Base-by-base conservation (phyloP, 805 yeast species). In the Hagleromyces aurorensis region DNA sequence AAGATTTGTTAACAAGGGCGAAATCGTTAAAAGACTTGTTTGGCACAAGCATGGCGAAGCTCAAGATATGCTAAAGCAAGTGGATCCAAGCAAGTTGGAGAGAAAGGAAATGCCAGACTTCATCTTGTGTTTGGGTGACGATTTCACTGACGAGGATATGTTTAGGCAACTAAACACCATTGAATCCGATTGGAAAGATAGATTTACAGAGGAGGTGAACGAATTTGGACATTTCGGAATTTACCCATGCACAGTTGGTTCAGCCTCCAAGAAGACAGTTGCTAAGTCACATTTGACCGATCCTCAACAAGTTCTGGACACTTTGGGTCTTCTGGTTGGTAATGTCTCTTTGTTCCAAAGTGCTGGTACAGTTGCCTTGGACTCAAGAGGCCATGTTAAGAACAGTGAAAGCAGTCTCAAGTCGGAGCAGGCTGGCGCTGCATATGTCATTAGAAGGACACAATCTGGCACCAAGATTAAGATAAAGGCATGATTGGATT, bases 71-170 rank as follows among this genome's bases (percentile, higher is more conserved):
- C 52, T 52, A 3, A 57, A 54, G 9, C n/a, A n/a, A n/a, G n/a
- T n/a, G n/a, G 42, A 47, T 9, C 39, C 41, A 4, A 37, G 43
- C 13, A 63, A 62, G 19, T 38, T 59, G 20, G 48, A 53, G 12
- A 53, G 54, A 10, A 69, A 65, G 1, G 65, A 70, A 29, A 62
- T 74, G 30, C 91, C 96, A 0, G 95, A 84, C 47, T 89, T 91
- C 50, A 72, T 82, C 22, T 58, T 89, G 32, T 91, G 97, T 61
- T 59, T 85, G 24, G 99, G 99, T 29, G 99, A 91, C 57, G 99
- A 91, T 55, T 69, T 78, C 23, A 91, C 99, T 0, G 99, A 91
- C 57, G 99, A 91, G 57, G 98, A 91, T 50, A 91, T 91, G 99
- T 91, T 91, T 57, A 68, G 65, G 36, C 78, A 89, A 16, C 64